Base-by-base conservation (phyloP, 2,329 filamentous ascomycete species). In the Basipetospora sp. region DNA sequence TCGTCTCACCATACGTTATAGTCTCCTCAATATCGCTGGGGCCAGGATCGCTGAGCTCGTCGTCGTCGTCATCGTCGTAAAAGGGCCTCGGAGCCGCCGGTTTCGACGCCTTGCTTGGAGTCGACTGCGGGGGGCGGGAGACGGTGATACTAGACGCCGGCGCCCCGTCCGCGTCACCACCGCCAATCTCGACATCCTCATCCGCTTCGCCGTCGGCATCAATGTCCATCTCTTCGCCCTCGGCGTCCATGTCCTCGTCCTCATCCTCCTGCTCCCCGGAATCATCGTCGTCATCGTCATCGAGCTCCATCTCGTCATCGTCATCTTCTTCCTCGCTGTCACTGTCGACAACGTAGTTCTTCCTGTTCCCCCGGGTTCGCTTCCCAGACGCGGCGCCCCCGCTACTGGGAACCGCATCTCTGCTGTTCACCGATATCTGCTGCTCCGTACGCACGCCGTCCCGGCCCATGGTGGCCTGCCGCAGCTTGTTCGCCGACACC, bases 331-430 rank as follows among this genome's bases (percentile, higher is more conserved):
- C 62, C n/a, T 64, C 62, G 27, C 59, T 61, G 38, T 64, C 65
- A 27, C 66, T 70, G 43, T 74, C 70, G 17, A 76, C 66, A 26
- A 73, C 67, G 39, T 75, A 75, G 45, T 64, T 74, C 55, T 74
- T 74, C 55, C 71, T 71, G 14, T 60, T 62, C 5, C 65, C 67
- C 8, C 69, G 63, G 41, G 67, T 71, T 34, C 70, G 61, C 47
- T 67, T 69, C 27, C 65, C 63, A 18, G 61, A 55, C 14, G 68
- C 51, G 34, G 69, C n/a, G n/a, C n/a, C 65, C 46, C 68, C 62
- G 20, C 62, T 60, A 17, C 59, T 61, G 17, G 55, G 55, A 37
- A 65, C 65, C 31, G 50, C 50, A 16, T 60, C 58, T 27, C 55
- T 50, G 34, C 52, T 52, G 22, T 19, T 39, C 11, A 39, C 36